Base-by-base conservation (phyloP, 1,139 yeast genomes). In the Magnusiomyces suaveolens region DNA sequence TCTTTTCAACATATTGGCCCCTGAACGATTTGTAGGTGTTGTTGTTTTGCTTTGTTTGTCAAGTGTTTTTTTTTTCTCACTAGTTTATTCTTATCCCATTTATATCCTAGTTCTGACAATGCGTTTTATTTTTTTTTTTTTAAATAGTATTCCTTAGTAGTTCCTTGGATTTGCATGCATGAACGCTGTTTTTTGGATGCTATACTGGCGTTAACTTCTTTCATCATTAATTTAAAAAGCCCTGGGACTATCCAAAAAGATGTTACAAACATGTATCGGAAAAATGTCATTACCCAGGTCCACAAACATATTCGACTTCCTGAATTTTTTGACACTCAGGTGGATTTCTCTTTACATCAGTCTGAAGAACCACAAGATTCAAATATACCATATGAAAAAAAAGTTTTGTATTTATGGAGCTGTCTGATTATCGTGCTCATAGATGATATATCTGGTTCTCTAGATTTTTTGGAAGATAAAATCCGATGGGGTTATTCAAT, bases 231-330 rank as follows among this genome's bases (percentile, higher is more conserved):
- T 29, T 46, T 48, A 12, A 51, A 46, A 43, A 49, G 53, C 16
- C 58, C 58, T 4, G 58, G 58, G 4, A 38, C 51, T 3, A 46
- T 56, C 10, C 46, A 54, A 1, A 33, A 46, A n/a, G 55, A 56
- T 18, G 39, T 52, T 12, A 43, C 56, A 1, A 50, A 41, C 12
- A 26, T 44, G 10, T 56, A 56, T 44, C 51, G 48, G 21, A 52
- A 52, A 25, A 39, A 23, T 1, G 56, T 52, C 8, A 24, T 54
- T 16, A 26, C 25, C 3, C n/a, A 32, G 33, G 12, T 23, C 14
- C 6, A 21, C 10, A 36, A 24, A 20, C 32, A 32, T 32, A 18
- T 32, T 16, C 6, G 12, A n/a, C 43, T 32, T 32, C 38, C 29
- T 16, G 43, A 14, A 21, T 23, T 32, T 6, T 32, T 23, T 47